Evolutionary conservation across 148 eudicot species (phyloP).

Genomic region (Vaccinium myrtillus): DNA sequence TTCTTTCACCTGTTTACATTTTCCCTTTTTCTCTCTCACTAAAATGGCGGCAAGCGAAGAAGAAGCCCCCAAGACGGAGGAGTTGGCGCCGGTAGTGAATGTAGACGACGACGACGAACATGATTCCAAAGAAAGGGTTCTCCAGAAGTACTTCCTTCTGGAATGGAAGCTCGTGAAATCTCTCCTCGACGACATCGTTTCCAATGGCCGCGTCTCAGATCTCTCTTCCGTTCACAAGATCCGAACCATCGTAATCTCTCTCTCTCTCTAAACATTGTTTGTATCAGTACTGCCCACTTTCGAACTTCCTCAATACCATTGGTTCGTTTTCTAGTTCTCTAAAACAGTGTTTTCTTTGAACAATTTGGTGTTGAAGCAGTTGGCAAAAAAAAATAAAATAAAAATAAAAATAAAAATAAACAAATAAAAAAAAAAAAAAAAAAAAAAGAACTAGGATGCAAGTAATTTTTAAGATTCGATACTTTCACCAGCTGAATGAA

Average conservation of each 20-base stretch:
- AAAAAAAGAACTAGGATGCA: too few relatives aligned
- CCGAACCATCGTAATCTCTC: constrained; percentile 59
- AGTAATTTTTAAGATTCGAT: neutral
- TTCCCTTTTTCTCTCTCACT: neutral
- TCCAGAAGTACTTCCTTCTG: constrained; percentile 65
- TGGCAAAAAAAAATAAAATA: too few relatives aligned
- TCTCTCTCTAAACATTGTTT: constrained; percentile 5
- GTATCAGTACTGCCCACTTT: neutral
- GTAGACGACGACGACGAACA: constrained; percentile 61
- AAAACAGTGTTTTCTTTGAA: neutral
- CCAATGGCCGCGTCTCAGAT: constrained; percentile 55
- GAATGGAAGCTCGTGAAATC: constrained; percentile 85
- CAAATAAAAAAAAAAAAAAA: too few relatives aligned
- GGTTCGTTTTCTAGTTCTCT: neutral
- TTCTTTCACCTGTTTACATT: neutral
- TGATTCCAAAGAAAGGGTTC: constrained; percentile 60
- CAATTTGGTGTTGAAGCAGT: neutral
- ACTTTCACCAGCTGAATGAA: neutral
- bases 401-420: too few relatives aligned
- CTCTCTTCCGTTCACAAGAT: constrained; percentile 66
- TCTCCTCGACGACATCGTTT: constrained; percentile 70
- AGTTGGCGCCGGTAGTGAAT: neutral
- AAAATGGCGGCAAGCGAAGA: constrained; percentile 24
- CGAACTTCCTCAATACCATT: neutral
- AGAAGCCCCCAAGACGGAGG: constrained; percentile 15